phyloP scores from a whole-genome alignment of 257 asterid species.

The Primulina huaijiensis region DNA sequence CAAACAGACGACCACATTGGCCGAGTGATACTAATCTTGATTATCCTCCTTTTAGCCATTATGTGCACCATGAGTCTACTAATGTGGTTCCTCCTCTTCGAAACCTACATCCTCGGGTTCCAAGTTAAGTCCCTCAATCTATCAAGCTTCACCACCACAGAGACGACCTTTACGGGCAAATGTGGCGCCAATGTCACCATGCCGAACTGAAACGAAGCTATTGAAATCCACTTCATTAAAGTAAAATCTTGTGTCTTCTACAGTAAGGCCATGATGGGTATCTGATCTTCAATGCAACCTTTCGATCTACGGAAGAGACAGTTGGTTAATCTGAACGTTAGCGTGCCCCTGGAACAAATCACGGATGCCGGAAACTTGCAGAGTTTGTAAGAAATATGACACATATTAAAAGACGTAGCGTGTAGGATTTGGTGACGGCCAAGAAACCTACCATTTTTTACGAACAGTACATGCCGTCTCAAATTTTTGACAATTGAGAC shows the following conservation, averaged over 20 bases:
- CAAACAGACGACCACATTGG: slow-evolving; percentile 22
- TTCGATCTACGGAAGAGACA: slow-evolving; percentile 17
- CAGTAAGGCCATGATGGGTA: too few species aligned
- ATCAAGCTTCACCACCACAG: slow-evolving; percentile 28
- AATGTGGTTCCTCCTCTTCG: slow-evolving; percentile 47
- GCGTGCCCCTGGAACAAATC: slow-evolving; percentile 8
- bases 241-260: too few species aligned
- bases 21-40: slow-evolving; percentile 33
- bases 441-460: too few species aligned
- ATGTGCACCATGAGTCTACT: slow-evolving; percentile 40
- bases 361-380: not conserved
- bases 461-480: too few species aligned
- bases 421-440: too few species aligned
- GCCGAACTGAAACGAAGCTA: too few species aligned
- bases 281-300: slow-evolving; percentile 18
- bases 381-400: too few species aligned
- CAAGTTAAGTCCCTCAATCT: slow-evolving; percentile 29
- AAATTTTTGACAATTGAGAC: too few species aligned
- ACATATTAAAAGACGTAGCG: too few species aligned
- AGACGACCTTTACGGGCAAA: slow-evolving; percentile 7
- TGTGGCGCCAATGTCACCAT: slow-evolving; percentile 40
- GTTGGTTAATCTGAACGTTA: not conserved
- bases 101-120: slow-evolving; percentile 44
- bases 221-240: too few species aligned
- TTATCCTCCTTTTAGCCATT: slow-evolving; percentile 30